These are phyloP conservation scores for Botrytis paeoniae DNA, from an alignment of 2,329 filamentous ascomycete species.

Conservation along the genomic window DNA sequence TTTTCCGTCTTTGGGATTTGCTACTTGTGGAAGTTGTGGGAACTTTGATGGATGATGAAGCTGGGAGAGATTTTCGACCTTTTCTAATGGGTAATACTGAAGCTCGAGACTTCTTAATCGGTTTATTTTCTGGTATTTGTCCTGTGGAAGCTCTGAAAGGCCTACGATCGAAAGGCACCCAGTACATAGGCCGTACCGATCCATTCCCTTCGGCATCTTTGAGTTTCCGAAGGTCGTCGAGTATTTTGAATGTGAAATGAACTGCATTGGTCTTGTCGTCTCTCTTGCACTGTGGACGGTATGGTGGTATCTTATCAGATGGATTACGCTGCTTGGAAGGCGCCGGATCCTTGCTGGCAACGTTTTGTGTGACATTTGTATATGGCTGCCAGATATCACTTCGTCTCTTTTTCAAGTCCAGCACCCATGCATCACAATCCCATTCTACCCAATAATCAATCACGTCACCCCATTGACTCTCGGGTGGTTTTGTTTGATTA, in stretches of 20 bases:
- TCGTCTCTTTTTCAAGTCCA: conserved; percentile 47
- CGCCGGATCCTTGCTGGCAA: conserved; percentile 22
- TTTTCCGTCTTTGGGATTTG: not conserved
- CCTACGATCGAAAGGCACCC: conserved; percentile 13
- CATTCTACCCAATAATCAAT: conserved; percentile 73
- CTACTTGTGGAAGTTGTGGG: not conserved
- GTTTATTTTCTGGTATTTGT: conserved; percentile 7
- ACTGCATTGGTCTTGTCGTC: conserved; percentile 36
- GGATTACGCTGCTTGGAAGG: conserved; percentile 2
- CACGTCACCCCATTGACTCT: conserved; percentile 69
- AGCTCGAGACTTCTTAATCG: not conserved
- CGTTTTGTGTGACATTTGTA: conserved; percentile 24
- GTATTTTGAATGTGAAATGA: conserved; percentile 35
- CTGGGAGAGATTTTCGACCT: conserved; percentile 12
- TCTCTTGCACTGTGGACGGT: conserved; percentile 29
- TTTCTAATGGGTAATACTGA: not conserved
- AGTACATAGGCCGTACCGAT: conserved; percentile 26
- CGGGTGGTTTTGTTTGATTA: conserved; percentile 68
- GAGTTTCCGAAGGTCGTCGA: conserved; percentile 30
- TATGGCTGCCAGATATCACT: conserved; percentile 37
- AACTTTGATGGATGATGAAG: not conserved
- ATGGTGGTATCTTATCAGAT: conserved; percentile 8
- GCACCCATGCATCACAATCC: conserved; percentile 73
- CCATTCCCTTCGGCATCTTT: conserved; percentile 25
- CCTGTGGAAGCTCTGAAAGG: conserved; percentile 17